Evolutionary conservation across 2,329 filamentous ascomycete genomes (phyloP), one percentile per base, ranked within the genome.

Genomic region (Phaeophleospora eucalypticola): DNA sequence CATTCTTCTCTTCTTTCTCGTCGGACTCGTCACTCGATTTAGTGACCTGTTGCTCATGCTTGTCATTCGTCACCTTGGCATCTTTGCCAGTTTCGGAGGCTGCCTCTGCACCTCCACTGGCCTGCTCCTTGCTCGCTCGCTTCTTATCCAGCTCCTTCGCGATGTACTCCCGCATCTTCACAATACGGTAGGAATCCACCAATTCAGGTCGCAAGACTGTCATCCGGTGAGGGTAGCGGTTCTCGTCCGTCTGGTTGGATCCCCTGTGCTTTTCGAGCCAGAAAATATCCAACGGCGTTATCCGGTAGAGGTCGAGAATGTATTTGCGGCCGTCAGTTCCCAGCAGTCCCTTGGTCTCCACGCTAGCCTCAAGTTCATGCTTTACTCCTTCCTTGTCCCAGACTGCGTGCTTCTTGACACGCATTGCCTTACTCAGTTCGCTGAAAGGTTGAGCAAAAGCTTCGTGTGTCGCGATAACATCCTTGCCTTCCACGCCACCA

Each of bases 251-350:
- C 44, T 70, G 67, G 14, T 72, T 75, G 41, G 77, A 75, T n/a
- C 52, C 53, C 62, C 79, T 78, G 57, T 81, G 76, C 65, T 91
- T 84, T 57, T 98, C 91, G 58, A 95, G 78, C 90, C 94, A 98
- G 17, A 78, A 70, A 46, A 96, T 83, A 68, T 98, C 93, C 47
- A 97, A 73, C 4, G 93, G 93, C 2, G 93, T 95, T 54, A 97
- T 85, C 48, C 93, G 83, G 74, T 98, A 98, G 43, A 98, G 74
- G 62, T 98, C 93, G 41, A 98, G 80, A n/a, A 96, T 88, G 65
- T 98, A 98, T 67, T 95, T 96, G 60, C 93, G 82, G 32, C 90
- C 93, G 64, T 98, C 93, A 1, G 93, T 98, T 39, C 93, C 93
- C 59, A 98, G 77, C n/a, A 98, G 76, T 43, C 93, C 93, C 75